Evolutionary conservation across 352 stramenopile species (phyloP), one percentile per base, ranked within the genome.

Genomic region (Phytopythium kandeliae): DNA sequence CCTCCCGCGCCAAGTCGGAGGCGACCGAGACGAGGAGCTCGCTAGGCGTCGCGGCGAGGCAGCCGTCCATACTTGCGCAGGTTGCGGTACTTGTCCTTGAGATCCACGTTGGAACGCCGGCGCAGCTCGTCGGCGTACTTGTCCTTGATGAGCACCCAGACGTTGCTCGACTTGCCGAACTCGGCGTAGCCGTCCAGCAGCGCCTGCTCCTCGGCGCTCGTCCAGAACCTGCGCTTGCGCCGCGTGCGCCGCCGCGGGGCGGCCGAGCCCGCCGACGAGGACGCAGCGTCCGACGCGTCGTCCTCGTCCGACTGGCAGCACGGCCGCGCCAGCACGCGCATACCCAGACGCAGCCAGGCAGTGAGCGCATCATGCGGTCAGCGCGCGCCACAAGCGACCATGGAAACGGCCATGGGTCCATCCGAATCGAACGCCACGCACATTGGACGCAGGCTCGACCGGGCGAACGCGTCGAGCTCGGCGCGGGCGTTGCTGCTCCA

Each of bases 11-110:
- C 13, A 17, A 12, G 5, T 37, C 16, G 15, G 21, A 40, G 36
- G 24, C 36, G 36, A 12, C 10, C 6, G 11, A 44, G 10, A 21
- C 4, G 12, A 12, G 9, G 37, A 28, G 37, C 9, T 30, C 25
- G 40, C 11, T 35, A 15, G n/a, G 34, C 4, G 4, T 63, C 44
- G 16, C 34, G 21, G 24, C 19, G 50, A 16, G 44, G 30, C 19
- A 86, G 55, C 40, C 63, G 71, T 50, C 65, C 60, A 28, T 69
- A 71, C 48, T 70, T 79, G 51, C 74, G 35, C 33, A 92, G 35
- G 52, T 92, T 92, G 36, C 81, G 81, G 53, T 86, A 87, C 61
- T 92, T 92, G 63, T 92, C 81, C 64, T 92, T 92, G 36, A 92
- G 46, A 48, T 92, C 75, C 21, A 92, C 74, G 43, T 90, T 90